These are phyloP conservation scores for Sisymbrium irio DNA, from an alignment of 345 rosid genomes.

Conservation along the genomic window DNA sequence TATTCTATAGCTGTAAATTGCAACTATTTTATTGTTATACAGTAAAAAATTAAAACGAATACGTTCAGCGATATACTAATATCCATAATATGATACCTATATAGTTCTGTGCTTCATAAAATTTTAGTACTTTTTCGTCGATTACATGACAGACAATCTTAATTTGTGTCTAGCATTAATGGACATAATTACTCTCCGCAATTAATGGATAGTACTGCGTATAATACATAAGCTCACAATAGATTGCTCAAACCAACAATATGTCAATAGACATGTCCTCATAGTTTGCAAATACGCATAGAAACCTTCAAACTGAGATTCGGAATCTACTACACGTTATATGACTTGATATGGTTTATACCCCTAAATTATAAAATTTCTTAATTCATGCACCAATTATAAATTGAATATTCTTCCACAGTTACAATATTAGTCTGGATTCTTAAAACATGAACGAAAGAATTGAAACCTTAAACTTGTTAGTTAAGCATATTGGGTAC, in stretches of 20 bases:
- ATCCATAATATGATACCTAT: background rate
- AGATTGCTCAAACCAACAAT: background rate
- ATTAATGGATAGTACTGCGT: background rate
- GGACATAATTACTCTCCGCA: background rate
- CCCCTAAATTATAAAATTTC: background rate
- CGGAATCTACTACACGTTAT: background rate
- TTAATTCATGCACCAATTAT: background rate
- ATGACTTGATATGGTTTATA: background rate
- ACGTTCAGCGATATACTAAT: background rate
- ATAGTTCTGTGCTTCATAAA: background rate
- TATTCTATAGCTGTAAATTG: background rate
- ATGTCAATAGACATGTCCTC: background rate
- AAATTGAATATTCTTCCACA: background rate
- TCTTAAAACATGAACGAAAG: background rate
- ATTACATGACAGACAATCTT: background rate
- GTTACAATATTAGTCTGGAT: background rate
- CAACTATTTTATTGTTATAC: background rate
- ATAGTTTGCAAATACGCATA: background rate
- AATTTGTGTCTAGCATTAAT: background rate
- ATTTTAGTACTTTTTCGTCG: background rate
- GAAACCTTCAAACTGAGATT: background rate
- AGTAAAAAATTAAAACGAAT: background rate
- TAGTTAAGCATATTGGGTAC: slow-evolving; percentile 23
- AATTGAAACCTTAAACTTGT: slow-evolving; percentile 23
- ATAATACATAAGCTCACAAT: background rate